Evolutionary conservation across 139 green algal species (phyloP).

Genomic region (Picochlorum costavermella): DNA sequence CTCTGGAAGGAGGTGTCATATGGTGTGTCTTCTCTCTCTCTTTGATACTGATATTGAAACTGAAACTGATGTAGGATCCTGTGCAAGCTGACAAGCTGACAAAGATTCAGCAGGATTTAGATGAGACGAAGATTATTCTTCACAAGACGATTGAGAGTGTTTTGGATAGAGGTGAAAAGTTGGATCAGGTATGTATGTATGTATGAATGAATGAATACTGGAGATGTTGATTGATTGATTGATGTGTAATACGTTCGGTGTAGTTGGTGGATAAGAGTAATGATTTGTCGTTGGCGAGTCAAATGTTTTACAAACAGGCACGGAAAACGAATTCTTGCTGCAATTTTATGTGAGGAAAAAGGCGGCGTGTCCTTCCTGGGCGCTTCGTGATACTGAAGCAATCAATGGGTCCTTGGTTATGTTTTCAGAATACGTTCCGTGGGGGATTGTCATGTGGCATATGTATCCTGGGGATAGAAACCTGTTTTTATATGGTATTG

Average conservation of each 20-base stretch:
- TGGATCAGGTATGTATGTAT: slow-evolving; percentile 56
- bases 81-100: slow-evolving; percentile 90
- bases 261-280: slow-evolving; percentile 89
- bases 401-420: background rate
- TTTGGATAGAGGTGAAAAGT: slow-evolving; percentile 91
- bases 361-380: background rate
- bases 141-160: slow-evolving; percentile 99
- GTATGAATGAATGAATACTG: too few species aligned
- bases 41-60: too few species aligned
- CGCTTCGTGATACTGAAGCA: background rate
- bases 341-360: slow-evolving; percentile 59
- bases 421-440: too few species aligned
- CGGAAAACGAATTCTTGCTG: slow-evolving; percentile 82
- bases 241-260: background rate
- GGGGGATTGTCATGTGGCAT: too few species aligned
- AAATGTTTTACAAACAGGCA: slow-evolving; percentile 95
- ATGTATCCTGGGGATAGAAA: too few species aligned
- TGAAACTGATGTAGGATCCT: slow-evolving; percentile 61
- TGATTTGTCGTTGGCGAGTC: slow-evolving; percentile 90
- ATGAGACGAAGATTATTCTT: slow-evolving; percentile 87
- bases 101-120: slow-evolving; percentile 95
- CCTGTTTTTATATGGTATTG: background rate
- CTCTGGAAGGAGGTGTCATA: background rate
- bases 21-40: too few species aligned
- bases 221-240: too few species aligned